Conservation (phyloP, 345 rosid genomes). For the Dipteronia dyeriana region DNA sequence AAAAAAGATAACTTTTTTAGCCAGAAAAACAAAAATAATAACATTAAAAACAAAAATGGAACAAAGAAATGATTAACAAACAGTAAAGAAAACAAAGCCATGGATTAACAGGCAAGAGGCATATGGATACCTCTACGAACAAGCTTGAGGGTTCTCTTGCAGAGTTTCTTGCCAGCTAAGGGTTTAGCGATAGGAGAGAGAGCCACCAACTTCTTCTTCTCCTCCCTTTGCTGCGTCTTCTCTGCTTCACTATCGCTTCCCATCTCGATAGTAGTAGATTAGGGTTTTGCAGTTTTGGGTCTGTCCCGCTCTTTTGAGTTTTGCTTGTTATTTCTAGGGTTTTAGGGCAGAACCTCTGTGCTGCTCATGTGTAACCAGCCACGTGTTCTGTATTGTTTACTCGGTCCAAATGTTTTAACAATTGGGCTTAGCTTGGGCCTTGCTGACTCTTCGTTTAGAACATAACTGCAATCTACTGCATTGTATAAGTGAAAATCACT, state of each 20-base stretch:
- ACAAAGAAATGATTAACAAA: no score
- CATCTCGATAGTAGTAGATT: constrained; percentile 33
- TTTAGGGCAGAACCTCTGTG: neutral
- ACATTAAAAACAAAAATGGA: no score
- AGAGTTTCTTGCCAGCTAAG: constrained; percentile 88
- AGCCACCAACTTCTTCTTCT: constrained; percentile 55
- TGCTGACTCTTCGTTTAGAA: no score
- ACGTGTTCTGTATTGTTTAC: neutral
- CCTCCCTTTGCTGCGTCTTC: constrained; percentile 54
- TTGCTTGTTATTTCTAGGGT: constrained; percentile 1
- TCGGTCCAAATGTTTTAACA: neutral
- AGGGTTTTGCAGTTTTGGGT: neutral
- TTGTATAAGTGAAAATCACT: no score
- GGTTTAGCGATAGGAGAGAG: constrained; percentile 93
- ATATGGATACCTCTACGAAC: constrained; percentile 65
- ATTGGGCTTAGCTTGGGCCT: neutral
- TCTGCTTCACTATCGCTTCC: constrained; percentile 86
- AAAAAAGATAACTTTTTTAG: no score
- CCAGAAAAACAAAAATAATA: no score
- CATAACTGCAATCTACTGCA: no score
- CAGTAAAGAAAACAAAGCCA: neutral
- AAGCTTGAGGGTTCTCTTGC: constrained; percentile 82
- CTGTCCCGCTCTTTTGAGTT: neutral
- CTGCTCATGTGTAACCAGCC: neutral
- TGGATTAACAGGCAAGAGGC: neutral